phyloP scores from a whole-genome alignment of 78 protist genomes.

The Anaeramoeba flamelloides region DNA sequence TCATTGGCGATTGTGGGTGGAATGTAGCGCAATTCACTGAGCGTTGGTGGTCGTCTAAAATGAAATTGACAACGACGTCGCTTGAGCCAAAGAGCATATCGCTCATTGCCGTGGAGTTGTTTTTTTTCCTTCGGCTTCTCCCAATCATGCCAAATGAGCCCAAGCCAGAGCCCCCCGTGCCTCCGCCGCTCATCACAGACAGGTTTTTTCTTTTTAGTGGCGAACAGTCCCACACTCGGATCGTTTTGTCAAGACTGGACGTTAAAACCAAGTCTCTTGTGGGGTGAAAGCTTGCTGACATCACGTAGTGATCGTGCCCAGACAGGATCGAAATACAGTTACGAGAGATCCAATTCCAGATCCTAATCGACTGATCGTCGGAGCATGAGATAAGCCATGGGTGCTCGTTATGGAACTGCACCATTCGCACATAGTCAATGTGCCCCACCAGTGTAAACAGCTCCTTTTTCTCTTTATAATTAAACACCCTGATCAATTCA shows the following conservation, averaged over 20 bases:
- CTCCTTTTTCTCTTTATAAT: neutral
- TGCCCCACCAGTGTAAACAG: neutral
- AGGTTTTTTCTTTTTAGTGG: conserved; percentile 26
- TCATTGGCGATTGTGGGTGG: conserved; percentile 80
- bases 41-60: conserved; percentile 56
- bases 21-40: conserved; percentile 97
- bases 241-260: conserved; percentile 92
- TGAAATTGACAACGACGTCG: conserved; percentile 62
- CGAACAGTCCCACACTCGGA: conserved; percentile 92
- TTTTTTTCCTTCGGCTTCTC: too few species aligned
- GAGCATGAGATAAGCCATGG: conserved; percentile 92
- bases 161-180: neutral
- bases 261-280: conserved; percentile 74
- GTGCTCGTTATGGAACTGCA: conserved; percentile 74
- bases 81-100: conserved; percentile 59
- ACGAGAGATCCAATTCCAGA: conserved; percentile 97
- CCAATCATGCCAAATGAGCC: too few species aligned
- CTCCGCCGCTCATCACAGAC: neutral
- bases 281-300: conserved; percentile 94
- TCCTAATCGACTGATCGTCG: conserved; percentile 91
- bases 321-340: conserved; percentile 71
- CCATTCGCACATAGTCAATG: conserved; percentile 88
- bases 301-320: conserved; percentile 98
- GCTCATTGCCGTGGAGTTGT: conserved; percentile 1
- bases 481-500: conserved; percentile 44